Conservation (phyloP, 305 asterid species). For the Nicotiana rustica region DNA sequence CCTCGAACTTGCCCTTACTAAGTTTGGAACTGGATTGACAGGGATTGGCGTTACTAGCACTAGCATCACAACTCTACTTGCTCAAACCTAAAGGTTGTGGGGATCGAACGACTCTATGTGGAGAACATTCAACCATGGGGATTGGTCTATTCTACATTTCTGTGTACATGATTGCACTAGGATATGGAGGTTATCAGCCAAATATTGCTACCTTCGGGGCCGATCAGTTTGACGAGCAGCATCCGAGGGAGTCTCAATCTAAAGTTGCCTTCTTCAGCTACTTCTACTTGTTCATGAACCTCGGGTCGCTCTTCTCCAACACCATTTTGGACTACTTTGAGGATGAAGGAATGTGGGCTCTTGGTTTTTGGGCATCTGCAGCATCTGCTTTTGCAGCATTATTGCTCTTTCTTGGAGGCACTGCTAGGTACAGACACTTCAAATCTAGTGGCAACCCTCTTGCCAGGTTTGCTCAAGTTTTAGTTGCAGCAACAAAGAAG, state of each 20-base stretch:
- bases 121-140: conserved; percentile 52
- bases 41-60: conserved; percentile 55
- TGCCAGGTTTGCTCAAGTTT: conserved; percentile 54
- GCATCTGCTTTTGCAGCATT: conserved; percentile 60
- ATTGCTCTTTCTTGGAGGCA: conserved; percentile 55
- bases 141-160: conserved; percentile 54
- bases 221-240: conserved; percentile 63
- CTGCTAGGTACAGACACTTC: conserved; percentile 55
- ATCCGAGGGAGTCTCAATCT: conserved; percentile 48
- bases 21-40: conserved; percentile 34
- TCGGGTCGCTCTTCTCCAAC: conserved; percentile 65
- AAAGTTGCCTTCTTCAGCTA: conserved; percentile 66
- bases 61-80: conserved; percentile 51
- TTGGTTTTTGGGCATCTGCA: conserved; percentile 65
- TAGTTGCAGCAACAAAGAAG: conserved; percentile 55
- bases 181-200: conserved; percentile 69
- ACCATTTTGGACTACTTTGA: conserved; percentile 59
- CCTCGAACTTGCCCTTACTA: conserved; percentile 46
- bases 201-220: conserved; percentile 68
- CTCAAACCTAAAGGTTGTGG: conserved; percentile 63
- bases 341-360: conserved; percentile 63
- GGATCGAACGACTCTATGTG: conserved; percentile 44
- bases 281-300: conserved; percentile 60
- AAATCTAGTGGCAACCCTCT: conserved; percentile 59
- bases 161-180: conserved; percentile 60